Evolutionary conservation across 495 filamentous ascomycete genomes (phyloP).

Genomic region (Aspergillus sclerotioniger): DNA sequence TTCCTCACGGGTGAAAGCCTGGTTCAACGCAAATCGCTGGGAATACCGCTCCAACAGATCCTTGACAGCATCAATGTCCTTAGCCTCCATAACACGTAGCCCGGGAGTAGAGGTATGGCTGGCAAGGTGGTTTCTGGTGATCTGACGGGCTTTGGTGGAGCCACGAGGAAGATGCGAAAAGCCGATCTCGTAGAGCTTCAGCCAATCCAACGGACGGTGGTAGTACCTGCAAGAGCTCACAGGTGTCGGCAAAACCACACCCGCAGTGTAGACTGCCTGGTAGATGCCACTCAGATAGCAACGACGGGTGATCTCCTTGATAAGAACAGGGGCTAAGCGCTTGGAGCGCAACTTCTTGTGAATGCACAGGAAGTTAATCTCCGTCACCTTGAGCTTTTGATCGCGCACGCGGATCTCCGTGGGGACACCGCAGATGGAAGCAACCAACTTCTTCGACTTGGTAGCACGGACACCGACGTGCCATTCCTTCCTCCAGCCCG

Average conservation of each 20-base stretch:
- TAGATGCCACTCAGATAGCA: slow-evolving; percentile 80
- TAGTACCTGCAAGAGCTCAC: slow-evolving; percentile 92
- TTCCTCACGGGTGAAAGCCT: slow-evolving; percentile 74
- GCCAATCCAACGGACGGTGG: slow-evolving; percentile 89
- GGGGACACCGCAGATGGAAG: slow-evolving; percentile 92
- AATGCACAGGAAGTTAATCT: slow-evolving; percentile 97
- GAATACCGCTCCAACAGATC: slow-evolving; percentile 76
- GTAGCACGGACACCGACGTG: slow-evolving; percentile 86
- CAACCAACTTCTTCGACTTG: slow-evolving; percentile 77
- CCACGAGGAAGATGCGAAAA: slow-evolving; percentile 80
- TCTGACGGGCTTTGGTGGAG: slow-evolving; percentile 78
- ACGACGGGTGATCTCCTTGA: slow-evolving; percentile 92
- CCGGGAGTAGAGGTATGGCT: slow-evolving; percentile 65
- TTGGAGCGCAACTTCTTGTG: slow-evolving; percentile 97
- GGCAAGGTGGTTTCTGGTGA: slow-evolving; percentile 76
- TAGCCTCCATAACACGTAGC: slow-evolving; percentile 74
- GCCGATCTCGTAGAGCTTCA: slow-evolving; percentile 88
- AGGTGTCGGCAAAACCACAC: slow-evolving; percentile 84
- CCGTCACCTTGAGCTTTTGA: slow-evolving; percentile 70
- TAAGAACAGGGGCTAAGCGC: slow-evolving; percentile 85
- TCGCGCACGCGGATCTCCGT: slow-evolving; percentile 75
- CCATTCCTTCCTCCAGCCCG: slow-evolving; percentile 95
- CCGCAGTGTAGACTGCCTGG: slow-evolving; percentile 94
- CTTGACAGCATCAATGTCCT: slow-evolving; percentile 76
- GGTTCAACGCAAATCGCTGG: slow-evolving; percentile 77